Evolutionary conservation across 371 early-diverging fungal species (phyloP).

Genomic region (Coemansia sp.): DNA sequence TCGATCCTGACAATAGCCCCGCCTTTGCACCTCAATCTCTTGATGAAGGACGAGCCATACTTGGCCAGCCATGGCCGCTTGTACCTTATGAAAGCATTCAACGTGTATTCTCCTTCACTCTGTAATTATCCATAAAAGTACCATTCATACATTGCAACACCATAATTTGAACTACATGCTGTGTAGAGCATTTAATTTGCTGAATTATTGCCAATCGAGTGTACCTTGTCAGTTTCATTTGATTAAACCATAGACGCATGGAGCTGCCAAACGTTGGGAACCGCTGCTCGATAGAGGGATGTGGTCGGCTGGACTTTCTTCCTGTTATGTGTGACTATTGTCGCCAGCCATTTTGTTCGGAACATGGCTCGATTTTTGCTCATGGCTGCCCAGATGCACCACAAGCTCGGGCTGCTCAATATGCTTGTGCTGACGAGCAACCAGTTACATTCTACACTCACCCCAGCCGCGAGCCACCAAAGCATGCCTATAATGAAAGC

Average conservation of each 20-base stretch:
- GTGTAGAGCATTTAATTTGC: no score
- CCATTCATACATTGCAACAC: no score
- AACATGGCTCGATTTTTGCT: constrained; percentile 16
- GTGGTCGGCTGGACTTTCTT: constrained; percentile 36
- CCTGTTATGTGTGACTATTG: constrained; percentile 23
- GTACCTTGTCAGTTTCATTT: neutral
- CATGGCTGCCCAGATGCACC: constrained; percentile 20
- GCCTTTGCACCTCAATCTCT: neutral
- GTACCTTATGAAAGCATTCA: constrained; percentile 38
- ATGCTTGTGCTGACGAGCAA: neutral
- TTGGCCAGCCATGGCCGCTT: constrained; percentile 27
- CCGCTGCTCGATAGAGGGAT: constrained; percentile 25
- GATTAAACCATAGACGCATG: constrained; percentile 15
- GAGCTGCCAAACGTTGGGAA: constrained; percentile 39
- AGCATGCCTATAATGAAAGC: constrained; percentile 1
- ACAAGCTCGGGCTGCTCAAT: neutral
- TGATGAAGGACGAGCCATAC: neutral
- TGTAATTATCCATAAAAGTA: constrained; percentile 7
- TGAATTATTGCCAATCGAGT: no score
- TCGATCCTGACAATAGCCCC: constrained; percentile 7
- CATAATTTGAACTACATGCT: no score
- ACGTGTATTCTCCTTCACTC: constrained; percentile 23
- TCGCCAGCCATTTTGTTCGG: constrained; percentile 20
- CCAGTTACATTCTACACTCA: constrained; percentile 29
- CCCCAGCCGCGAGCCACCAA: constrained; percentile 18